Percentiles rank a stretch among this genome's conserved stretches.
Evolutionary conservation across 2,329 filamentous ascomycete species (phyloP).

Genomic region (Pseudopyricularia cyperi): DNA sequence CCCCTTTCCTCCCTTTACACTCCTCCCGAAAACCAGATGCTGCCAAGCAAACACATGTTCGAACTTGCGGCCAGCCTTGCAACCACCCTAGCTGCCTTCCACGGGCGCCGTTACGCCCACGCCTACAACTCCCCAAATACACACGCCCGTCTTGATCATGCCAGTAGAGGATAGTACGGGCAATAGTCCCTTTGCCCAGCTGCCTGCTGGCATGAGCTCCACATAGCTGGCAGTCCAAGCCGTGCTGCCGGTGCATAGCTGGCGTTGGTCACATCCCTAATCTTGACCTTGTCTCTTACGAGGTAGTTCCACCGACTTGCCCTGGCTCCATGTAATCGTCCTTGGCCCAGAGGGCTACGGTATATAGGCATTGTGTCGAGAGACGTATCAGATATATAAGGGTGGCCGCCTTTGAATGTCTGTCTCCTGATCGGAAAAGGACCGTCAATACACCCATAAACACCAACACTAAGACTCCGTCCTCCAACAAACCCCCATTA

Average conservation of each 20-base stretch:
- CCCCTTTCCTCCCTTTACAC: not conserved
- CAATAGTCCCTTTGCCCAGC: not conserved
- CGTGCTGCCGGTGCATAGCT: not conserved
- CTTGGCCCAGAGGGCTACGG: not conserved
- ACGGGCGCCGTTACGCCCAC: no score
- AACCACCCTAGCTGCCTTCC: not conserved
- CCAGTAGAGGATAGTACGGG: not conserved
- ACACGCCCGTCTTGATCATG: not conserved
- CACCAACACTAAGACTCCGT: not conserved
- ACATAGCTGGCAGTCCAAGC: not conserved
- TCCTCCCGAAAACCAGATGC: not conserved
- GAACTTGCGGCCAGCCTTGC: not conserved
- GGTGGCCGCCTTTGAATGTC: not conserved
- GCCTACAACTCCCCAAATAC: no score
- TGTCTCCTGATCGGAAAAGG: not conserved
- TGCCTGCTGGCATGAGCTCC: not conserved
- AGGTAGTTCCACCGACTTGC: not conserved
- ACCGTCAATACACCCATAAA: not conserved
- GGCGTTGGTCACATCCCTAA: not conserved
- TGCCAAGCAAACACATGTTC: not conserved
- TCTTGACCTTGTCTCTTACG: not conserved
- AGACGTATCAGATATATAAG: not conserved
- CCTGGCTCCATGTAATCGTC: not conserved
- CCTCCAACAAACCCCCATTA: not conserved
- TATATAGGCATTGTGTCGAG: not conserved